A percentile compares a stretch with the other conserved stretches of the same genome.
These are phyloP conservation scores for Aspergillus fumigatiaffinis DNA, from an alignment of 2,329 filamentous ascomycete genomes.

Conservation along the genomic window DNA sequence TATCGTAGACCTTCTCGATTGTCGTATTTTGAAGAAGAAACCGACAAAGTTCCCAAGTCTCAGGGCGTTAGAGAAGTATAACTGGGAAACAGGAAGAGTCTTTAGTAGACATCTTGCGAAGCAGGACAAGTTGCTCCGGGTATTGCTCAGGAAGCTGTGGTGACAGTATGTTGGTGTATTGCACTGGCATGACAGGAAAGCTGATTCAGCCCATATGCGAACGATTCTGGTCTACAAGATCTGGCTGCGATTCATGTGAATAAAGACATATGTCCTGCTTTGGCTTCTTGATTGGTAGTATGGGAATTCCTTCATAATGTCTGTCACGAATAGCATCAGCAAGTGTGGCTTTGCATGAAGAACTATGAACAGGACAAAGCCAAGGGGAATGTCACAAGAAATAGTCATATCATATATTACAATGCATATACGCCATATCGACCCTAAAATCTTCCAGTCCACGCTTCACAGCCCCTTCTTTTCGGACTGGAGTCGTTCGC, in stretches of 20 bases:
- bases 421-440: neutral
- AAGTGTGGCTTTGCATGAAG: neutral
- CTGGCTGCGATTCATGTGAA: neutral
- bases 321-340: neutral
- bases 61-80: slow-evolving; percentile 15
- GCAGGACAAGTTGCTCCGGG: slow-evolving; percentile 16
- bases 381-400: neutral
- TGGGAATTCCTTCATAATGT: neutral
- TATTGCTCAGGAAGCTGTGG: slow-evolving; percentile 15
- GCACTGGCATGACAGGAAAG: neutral
- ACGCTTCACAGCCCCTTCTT: slow-evolving; percentile 39
- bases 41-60: slow-evolving; percentile 13
- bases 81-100: slow-evolving; percentile 4
- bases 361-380: neutral
- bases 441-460: neutral
- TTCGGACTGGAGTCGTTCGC: slow-evolving; percentile 27
- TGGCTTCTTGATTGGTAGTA: neutral
- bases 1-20: slow-evolving; percentile 28
- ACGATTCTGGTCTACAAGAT: neutral
- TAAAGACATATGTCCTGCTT: neutral
- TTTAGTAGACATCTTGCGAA: slow-evolving; percentile 16
- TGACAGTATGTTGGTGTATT: neutral
- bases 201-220: neutral
- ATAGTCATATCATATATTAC: neutral
- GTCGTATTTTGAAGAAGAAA: slow-evolving; percentile 6